Evolutionary conservation across 2,329 filamentous ascomycete genomes (phyloP).

Genomic region (Pseudogymnoascus verrucosus): DNA sequence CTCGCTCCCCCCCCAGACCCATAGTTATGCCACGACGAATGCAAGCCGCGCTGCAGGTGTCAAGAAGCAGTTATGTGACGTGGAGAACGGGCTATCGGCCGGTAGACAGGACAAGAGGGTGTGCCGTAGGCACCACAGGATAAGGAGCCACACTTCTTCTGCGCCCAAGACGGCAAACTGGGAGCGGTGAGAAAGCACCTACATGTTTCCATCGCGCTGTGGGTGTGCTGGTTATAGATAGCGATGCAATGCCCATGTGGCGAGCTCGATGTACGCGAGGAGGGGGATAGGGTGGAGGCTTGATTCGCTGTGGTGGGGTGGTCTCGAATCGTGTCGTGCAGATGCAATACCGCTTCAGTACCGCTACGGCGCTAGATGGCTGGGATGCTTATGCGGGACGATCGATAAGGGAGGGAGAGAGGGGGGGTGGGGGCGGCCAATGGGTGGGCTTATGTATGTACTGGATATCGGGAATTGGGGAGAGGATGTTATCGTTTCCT

Average conservation of each 20-base stretch:
- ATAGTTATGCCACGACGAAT: not conserved
- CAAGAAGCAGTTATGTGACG: not conserved
- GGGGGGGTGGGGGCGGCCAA: not conserved
- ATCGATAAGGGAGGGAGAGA: slow-evolving; percentile 6
- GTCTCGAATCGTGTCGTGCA: slow-evolving; percentile 3
- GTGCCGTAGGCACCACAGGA: not conserved
- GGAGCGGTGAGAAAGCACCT: not conserved
- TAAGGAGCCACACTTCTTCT: not conserved
- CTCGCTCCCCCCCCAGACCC: not conserved
- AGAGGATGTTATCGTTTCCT: not conserved
- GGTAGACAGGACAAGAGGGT: not conserved
- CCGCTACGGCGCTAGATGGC: not conserved
- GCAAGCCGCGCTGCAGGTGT: not conserved
- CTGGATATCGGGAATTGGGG: not conserved
- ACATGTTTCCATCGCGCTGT: not conserved
- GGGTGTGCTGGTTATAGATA: not conserved
- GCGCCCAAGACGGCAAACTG: not conserved
- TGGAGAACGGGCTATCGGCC: not conserved
- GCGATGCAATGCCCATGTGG: not conserved
- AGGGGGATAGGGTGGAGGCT: not conserved
- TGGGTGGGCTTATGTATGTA: not conserved
- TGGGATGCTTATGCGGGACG: slow-evolving; percentile 1
- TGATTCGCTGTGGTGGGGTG: not conserved
- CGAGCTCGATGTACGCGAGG: not conserved
- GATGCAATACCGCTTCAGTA: not conserved